Percentiles rank a stretch among this genome's conserved stretches.
Conservation (phyloP, 805 yeast species). For the Metschnikowia kunwiensis region DNA sequence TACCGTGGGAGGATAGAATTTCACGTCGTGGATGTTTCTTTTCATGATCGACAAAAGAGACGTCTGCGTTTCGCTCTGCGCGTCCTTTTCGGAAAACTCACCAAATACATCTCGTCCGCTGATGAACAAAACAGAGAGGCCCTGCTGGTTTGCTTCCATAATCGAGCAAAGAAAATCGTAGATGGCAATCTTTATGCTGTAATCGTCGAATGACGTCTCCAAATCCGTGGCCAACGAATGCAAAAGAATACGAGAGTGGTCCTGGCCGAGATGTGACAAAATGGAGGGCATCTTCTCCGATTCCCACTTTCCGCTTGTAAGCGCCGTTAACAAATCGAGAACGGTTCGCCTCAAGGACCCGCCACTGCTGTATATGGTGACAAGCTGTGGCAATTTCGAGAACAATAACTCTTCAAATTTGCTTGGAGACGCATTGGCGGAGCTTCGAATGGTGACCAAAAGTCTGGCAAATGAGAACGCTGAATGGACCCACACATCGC, state of each 20-base stretch:
- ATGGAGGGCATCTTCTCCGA: slow-evolving; percentile 67
- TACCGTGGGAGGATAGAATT: slow-evolving; percentile 57
- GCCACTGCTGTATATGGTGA: slow-evolving; percentile 53
- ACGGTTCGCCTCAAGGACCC: slow-evolving; percentile 48
- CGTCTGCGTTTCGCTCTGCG: slow-evolving; percentile 13
- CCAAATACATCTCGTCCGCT: slow-evolving; percentile 55
- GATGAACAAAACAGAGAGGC: slow-evolving; percentile 65
- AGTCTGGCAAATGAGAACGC: slow-evolving; percentile 56
- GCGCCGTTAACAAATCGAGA: slow-evolving; percentile 52
- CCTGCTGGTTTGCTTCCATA: slow-evolving; percentile 72
- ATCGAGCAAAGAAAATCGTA: slow-evolving; percentile 67
- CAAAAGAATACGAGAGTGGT: slow-evolving; percentile 56
- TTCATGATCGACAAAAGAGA: slow-evolving; percentile 59
- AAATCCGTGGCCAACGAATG: slow-evolving; percentile 60
- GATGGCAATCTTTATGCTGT: slow-evolving; percentile 49
- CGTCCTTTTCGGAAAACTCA: slow-evolving; percentile 22
- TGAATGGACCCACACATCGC: slow-evolving; percentile 46
- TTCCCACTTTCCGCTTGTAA: slow-evolving; percentile 57
- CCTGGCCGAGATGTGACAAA: slow-evolving; percentile 74
- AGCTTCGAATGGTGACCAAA: slow-evolving; percentile 55
- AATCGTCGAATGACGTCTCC: slow-evolving; percentile 52
- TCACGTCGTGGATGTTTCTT: slow-evolving; percentile 49
- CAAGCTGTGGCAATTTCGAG: slow-evolving; percentile 51
- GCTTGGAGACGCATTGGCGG: slow-evolving; percentile 49
- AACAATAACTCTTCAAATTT: slow-evolving; percentile 63